Percentiles rank a stretch among this genome's conserved stretches.
These are phyloP conservation scores for Solanum lignicaule DNA, from an alignment of 257 asterid genomes.

Conservation along the genomic window DNA sequence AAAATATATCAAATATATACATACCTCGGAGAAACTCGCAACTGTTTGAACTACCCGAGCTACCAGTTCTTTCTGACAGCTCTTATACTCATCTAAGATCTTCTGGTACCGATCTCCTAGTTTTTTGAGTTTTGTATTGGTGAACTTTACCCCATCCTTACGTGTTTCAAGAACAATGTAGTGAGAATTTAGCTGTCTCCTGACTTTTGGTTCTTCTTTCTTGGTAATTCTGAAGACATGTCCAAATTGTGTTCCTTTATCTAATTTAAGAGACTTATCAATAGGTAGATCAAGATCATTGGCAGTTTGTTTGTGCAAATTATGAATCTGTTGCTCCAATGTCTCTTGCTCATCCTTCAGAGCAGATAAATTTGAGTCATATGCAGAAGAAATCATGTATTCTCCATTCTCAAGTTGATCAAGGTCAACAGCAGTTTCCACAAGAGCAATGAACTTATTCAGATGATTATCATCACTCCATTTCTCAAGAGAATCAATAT, in stretches of 20 bases:
- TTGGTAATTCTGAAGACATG: constrained; percentile 90
- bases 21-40: constrained; percentile 80
- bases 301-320: constrained; percentile 72
- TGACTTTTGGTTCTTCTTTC: constrained; percentile 96
- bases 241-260: constrained; percentile 88
- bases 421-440: constrained; percentile 92
- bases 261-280: constrained; percentile 83
- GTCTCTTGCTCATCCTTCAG: constrained; percentile 73
- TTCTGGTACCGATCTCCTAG: constrained; percentile 79
- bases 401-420: constrained; percentile 98
- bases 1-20: not conserved
- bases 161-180: constrained; percentile 94
- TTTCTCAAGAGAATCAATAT: constrained; percentile 50
- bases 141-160: constrained; percentile 91
- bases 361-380: constrained; percentile 55
- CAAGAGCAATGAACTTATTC: constrained; percentile 84
- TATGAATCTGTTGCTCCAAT: constrained; percentile 57
- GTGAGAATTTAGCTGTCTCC: constrained; percentile 82
- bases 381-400: constrained; percentile 82
- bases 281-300: constrained; percentile 68
- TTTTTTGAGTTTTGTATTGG: constrained; percentile 78
- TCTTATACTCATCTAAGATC: constrained; percentile 77
- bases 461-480: constrained; percentile 84
- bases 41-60: constrained; percentile 85
- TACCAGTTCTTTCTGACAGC: constrained; percentile 89